Percentiles rank a stretch among this genome's conserved stretches.
Evolutionary conservation across 306 rosid species (phyloP).

Genomic region (Pyrus betulifolia): DNA sequence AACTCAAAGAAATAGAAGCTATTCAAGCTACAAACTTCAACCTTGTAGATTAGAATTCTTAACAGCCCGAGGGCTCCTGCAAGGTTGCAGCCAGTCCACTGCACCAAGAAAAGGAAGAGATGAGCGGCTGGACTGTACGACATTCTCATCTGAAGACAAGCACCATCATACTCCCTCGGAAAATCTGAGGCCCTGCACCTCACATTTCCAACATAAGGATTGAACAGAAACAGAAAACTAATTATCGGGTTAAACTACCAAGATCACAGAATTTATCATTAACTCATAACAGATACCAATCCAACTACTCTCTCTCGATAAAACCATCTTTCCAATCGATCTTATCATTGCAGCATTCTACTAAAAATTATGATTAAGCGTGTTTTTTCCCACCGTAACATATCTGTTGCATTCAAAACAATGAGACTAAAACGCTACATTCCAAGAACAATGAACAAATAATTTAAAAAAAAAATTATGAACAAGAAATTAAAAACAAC

Average conservation of each 20-base stretch:
- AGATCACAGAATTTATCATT: background rate
- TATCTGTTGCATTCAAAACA: background rate
- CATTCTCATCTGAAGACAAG: conserved; percentile 98
- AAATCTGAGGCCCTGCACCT: conserved; percentile 77
- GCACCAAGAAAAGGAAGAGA: conserved; percentile 81
- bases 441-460: background rate
- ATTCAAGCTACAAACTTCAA: conserved; percentile 6
- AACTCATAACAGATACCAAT: background rate
- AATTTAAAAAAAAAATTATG: background rate
- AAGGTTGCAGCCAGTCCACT: conserved; percentile 93
- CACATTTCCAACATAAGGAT: conserved; percentile 7
- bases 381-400: background rate
- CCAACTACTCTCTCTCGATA: background rate
- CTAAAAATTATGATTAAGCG: background rate
- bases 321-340: background rate
- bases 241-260: background rate
- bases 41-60: conserved; percentile 91
- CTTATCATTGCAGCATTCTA: background rate
- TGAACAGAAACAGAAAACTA: background rate
- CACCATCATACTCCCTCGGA: conserved; percentile 86
- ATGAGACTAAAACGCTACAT: background rate
- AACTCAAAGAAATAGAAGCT: conserved; percentile 2
- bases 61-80: conserved; percentile 91
- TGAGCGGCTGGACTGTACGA: conserved; percentile 97
- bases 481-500: background rate